Evolutionary conservation across 1,284 basidiomycete genomes (phyloP).

Genomic region (Pseudozyma thailandica): DNA sequence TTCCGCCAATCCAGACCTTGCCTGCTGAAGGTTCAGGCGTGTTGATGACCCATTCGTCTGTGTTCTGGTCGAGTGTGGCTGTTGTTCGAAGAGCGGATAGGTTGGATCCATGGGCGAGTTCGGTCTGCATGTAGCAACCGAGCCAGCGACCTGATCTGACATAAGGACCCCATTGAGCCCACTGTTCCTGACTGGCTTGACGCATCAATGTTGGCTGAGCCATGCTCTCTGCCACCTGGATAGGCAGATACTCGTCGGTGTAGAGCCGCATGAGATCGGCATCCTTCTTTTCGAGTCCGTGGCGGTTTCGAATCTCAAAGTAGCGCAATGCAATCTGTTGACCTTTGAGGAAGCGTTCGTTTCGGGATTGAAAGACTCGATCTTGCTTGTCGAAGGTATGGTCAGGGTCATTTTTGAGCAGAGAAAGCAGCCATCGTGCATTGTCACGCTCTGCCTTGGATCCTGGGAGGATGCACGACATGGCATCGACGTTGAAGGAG

Average conservation of each 20-base stretch:
- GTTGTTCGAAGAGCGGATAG: conserved; percentile 55
- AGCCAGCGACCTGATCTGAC: conserved; percentile 50
- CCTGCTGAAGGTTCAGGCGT: conserved; percentile 51
- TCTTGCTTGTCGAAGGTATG: conserved; percentile 50
- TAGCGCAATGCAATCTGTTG: conserved; percentile 52
- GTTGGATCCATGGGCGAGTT: conserved; percentile 56
- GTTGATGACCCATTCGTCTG: conserved; percentile 51
- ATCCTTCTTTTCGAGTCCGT: conserved; percentile 56
- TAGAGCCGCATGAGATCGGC: conserved; percentile 51
- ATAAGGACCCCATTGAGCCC: conserved; percentile 49
- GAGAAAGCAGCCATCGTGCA: conserved; percentile 48
- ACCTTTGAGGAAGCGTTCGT: conserved; percentile 50
- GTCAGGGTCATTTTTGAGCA: conserved; percentile 48
- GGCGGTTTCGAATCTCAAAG: conserved; percentile 53
- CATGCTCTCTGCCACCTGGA: conserved; percentile 60
- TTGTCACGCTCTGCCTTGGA: conserved; percentile 40
- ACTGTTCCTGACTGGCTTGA: conserved; percentile 52
- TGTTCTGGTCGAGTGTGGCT: conserved; percentile 43
- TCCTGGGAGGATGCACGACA: conserved; percentile 57
- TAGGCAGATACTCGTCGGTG: conserved; percentile 56
- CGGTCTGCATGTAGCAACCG: conserved; percentile 59
- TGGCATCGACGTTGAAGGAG: conserved; percentile 50
- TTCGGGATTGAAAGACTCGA: conserved; percentile 53
- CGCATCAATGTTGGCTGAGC: conserved; percentile 54
- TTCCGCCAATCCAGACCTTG: conserved; percentile 58